Percentiles rank a stretch among this genome's conserved stretches.
phyloP scores from a whole-genome alignment of 2,329 filamentous ascomycete species.

The Cytospora piceicola region DNA sequence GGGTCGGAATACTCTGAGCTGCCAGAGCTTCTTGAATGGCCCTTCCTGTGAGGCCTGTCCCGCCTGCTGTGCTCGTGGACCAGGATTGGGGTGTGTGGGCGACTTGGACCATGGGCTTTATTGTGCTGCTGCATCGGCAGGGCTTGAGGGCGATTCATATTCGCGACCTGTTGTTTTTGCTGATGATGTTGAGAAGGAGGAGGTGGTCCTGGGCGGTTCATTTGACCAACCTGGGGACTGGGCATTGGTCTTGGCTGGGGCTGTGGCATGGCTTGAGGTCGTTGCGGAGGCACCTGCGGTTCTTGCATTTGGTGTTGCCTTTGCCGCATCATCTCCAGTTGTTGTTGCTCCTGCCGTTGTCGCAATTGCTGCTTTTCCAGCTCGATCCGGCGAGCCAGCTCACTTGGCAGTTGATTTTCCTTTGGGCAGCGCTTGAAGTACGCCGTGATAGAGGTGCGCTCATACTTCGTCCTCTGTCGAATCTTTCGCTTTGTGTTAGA shows the following conservation, averaged over 20 bases:
- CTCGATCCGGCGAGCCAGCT: constrained; percentile 20
- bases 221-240: constrained; percentile 1
- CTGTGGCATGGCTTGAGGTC: constrained; percentile 7
- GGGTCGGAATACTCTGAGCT: constrained; percentile 18
- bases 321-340: constrained; percentile 3
- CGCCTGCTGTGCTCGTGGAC: constrained; percentile 7
- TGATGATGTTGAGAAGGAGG: not conserved
- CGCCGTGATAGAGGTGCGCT: constrained; percentile 48
- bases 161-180: not conserved
- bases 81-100: constrained; percentile 18
- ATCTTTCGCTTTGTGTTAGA: constrained; percentile 34
- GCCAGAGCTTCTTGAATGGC: constrained; percentile 18
- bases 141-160: not conserved
- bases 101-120: constrained; percentile 1
- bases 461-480: constrained; percentile 38
- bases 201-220: constrained; percentile 10
- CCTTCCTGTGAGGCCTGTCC: constrained; percentile 6
- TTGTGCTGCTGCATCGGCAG: constrained; percentile 12
- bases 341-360: constrained; percentile 2
- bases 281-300: constrained; percentile 12
- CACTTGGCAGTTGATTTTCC: constrained; percentile 30
- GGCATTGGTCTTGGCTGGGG: constrained; percentile 8
- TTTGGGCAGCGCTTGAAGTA: constrained; percentile 51
- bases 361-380: constrained; percentile 16
- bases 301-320: not conserved